A percentile compares a stretch with the other conserved stretches of the same genome.
Conservation (phyloP, 129 eudicot species). For the sunflower (Helianthus annuus) region DNA sequence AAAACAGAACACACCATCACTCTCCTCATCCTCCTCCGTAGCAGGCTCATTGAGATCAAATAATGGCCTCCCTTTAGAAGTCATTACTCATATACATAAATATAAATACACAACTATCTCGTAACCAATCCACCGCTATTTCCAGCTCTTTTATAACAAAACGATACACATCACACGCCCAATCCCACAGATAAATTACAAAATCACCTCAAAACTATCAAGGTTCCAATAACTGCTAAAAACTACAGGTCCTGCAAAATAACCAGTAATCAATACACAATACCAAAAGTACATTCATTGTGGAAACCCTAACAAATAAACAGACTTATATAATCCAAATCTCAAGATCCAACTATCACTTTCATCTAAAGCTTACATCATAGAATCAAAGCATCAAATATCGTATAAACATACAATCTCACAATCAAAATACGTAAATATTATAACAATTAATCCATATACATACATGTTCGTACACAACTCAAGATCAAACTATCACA, state of each 20-base stretch:
- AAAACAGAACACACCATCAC: constrained; percentile 53
- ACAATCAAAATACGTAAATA: too few species aligned
- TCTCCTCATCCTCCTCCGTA: constrained; percentile 69
- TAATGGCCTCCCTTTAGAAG: constrained; percentile 76
- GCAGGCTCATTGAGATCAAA: constrained; percentile 98
- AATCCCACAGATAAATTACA: neutral
- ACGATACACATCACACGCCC: constrained; percentile 15
- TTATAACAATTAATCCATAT: too few species aligned
- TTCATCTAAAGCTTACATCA: neutral
- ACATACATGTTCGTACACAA: too few species aligned
- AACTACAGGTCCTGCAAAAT: constrained; percentile 23
- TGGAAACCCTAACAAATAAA: constrained; percentile 1
- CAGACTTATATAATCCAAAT: constrained; percentile 13
- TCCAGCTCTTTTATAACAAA: constrained; percentile 16
- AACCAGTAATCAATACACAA: constrained; percentile 12
- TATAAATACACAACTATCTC: constrained; percentile 4
- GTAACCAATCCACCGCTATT: constrained; percentile 19
- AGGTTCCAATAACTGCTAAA: neutral
- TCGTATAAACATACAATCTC: too few species aligned
- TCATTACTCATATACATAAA: constrained; percentile 56
- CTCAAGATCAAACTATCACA: too few species aligned
- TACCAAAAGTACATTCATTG: neutral
- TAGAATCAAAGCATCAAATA: neutral
- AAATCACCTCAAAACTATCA: neutral
- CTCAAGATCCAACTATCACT: constrained; percentile 34